phyloP scores from a whole-genome alignment of 2,329 filamentous ascomycete species.

The Phaeosphaeria sp. region DNA sequence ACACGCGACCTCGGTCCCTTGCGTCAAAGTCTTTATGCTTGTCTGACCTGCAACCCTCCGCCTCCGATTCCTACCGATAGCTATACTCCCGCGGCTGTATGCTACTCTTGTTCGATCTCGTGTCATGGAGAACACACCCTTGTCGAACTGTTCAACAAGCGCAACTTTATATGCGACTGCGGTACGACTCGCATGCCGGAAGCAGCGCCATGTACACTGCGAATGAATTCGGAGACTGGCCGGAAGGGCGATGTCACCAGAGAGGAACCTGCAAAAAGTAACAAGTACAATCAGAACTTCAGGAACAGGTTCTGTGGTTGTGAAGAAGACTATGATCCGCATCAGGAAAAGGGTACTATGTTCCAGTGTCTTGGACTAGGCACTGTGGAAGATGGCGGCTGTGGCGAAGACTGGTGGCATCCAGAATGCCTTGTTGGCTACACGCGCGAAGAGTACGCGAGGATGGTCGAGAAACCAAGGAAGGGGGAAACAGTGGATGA shows the following conservation, averaged over 20 bases:
- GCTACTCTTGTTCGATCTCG: slow-evolving; percentile 95
- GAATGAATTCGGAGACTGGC: slow-evolving; percentile 74
- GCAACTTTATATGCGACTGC: slow-evolving; percentile 96
- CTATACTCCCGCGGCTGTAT: slow-evolving; percentile 80
- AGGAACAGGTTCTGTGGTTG: slow-evolving; percentile 92
- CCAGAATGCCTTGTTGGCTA: slow-evolving; percentile 88
- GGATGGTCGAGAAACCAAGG: slow-evolving; percentile 36
- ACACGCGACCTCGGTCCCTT: slow-evolving; percentile 88
- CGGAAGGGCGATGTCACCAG: slow-evolving; percentile 78
- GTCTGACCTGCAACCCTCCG: slow-evolving; percentile 88
- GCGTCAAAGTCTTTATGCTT: slow-evolving; percentile 89
- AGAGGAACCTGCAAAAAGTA: slow-evolving; percentile 73
- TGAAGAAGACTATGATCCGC: slow-evolving; percentile 83
- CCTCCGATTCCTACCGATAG: slow-evolving; percentile 67
- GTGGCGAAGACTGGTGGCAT: slow-evolving; percentile 98
- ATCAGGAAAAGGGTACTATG: slow-evolving; percentile 95
- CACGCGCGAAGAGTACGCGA: slow-evolving; percentile 73
- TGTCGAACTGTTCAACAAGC: slow-evolving; percentile 94
- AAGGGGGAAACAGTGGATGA: slow-evolving; percentile 12
- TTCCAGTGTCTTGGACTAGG: slow-evolving; percentile 93
- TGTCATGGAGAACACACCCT: slow-evolving; percentile 95
- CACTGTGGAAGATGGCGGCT: slow-evolving; percentile 79
- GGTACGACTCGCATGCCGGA: slow-evolving; percentile 80
- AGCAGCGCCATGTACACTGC: slow-evolving; percentile 76
- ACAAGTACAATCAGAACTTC: slow-evolving; percentile 97